Evolutionary conservation across 371 early-diverging fungal species (phyloP).

Genomic region (Mucor piriformis): DNA sequence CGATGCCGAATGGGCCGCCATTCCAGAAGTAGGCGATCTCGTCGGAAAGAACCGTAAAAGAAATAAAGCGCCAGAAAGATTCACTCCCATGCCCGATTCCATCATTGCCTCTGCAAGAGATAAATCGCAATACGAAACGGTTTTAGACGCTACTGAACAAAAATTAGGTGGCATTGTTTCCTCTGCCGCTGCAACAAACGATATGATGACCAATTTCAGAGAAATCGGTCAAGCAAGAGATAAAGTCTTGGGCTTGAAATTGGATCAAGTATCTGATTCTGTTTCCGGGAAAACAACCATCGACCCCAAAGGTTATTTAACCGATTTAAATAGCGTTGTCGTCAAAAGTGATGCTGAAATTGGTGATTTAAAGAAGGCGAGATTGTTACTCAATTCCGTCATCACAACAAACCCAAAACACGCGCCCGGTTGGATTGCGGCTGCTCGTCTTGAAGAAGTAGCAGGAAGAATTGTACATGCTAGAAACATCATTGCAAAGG

Average conservation of each 20-base stretch:
- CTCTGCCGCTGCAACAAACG: conserved; percentile 43
- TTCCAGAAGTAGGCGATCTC: conserved; percentile 94
- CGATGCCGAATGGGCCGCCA: conserved; percentile 86
- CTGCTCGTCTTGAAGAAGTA: conserved; percentile 94
- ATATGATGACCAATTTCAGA: conserved; percentile 82
- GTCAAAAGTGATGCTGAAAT: conserved; percentile 89
- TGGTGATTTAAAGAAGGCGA: conserved; percentile 92
- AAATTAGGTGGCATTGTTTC: conserved; percentile 54
- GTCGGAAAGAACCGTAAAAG: conserved; percentile 80
- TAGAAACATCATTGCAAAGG: conserved; percentile 84
- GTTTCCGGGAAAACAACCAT: conserved; percentile 83
- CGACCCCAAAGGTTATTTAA: conserved; percentile 94
- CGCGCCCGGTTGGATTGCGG: conserved; percentile 98
- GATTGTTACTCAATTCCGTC: conserved; percentile 85
- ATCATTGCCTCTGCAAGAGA: conserved; percentile 71
- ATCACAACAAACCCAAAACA: conserved; percentile 92
- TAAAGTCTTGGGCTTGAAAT: conserved; percentile 82
- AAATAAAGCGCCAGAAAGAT: conserved; percentile 67
- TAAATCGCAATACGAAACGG: conserved; percentile 55
- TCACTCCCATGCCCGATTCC: conserved; percentile 87
- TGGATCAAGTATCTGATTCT: conserved; percentile 83
- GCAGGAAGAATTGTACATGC: conserved; percentile 87
- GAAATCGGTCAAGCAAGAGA: conserved; percentile 95
- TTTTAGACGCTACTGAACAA: conserved; percentile 61
- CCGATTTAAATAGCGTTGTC: conserved; percentile 85